Base-by-base conservation (phyloP, 2,329 filamentous ascomycete genomes). In the Stachybotrys chartarum region DNA sequence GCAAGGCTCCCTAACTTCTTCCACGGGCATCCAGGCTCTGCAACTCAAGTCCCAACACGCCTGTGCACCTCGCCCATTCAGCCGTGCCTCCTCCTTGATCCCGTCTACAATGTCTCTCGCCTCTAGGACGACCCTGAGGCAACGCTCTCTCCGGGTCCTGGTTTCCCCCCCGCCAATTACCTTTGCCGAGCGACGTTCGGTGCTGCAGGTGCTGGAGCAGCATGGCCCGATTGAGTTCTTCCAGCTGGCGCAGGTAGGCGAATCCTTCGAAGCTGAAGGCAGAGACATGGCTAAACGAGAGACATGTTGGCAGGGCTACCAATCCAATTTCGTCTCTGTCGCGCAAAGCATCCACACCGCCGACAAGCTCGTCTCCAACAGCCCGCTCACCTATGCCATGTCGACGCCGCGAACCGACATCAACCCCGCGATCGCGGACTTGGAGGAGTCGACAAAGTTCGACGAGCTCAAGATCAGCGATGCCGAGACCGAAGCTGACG, bases 111-210 rank as follows among this genome's bases (percentile, higher is more conserved):
- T 39, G 35, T 39, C 35, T 39, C 35, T 7, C 7, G 35, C 35
- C 35, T 7, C 35, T 39, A 39, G 35, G 12, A 39, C 35, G 12
- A 12, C 35, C 35, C 35, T 39, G 35, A 39, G 35, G 35, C 7
- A 39, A 63, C 75, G 59, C 57, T 73, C 69, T 73, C 72, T 84
- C 35, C 77, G 78, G 56, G 61, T 84, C 58, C 74, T 72, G 44
- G 80, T 83, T 18, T 65, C 68, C n/a, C 82, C 81, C 14, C 63
- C 74, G 12, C 81, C 82, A 11, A 62, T 69, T n/a, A 78, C 59
- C 50, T 77, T 84, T 59, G 72, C 74, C 32, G 80, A 84, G 67
- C 77, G 81, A 7, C 78, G 80, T 30, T 79, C 80, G 7, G 72
- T 84, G 18, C 68, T 84, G 39, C 75, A 77, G 48, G 72, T 76